These are phyloP conservation scores for Paxillus rubicundulus DNA, from an alignment of 768 basidiomycete species.

Conservation along the genomic window DNA sequence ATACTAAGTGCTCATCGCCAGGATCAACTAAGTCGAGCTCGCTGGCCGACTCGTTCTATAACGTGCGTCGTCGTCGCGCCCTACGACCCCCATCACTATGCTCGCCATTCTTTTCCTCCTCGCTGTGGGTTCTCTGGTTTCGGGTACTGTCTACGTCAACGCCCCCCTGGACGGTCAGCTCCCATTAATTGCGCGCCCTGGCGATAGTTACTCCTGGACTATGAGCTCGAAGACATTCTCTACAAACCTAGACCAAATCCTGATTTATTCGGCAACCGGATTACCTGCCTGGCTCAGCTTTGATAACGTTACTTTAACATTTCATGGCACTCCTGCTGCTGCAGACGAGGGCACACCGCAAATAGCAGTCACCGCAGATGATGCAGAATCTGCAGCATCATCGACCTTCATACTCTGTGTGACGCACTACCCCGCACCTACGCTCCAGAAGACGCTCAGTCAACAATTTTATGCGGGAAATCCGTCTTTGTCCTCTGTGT, in stretches of 20 bases:
- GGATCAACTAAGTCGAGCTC: conserved; percentile 41
- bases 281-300: conserved; percentile 81
- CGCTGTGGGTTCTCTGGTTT: conserved; percentile 36
- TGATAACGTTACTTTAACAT: conserved; percentile 53
- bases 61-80: conserved; percentile 37
- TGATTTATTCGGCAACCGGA: conserved; percentile 50
- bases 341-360: conserved; percentile 60
- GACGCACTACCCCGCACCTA: conserved; percentile 51
- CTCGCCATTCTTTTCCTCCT: conserved; percentile 57
- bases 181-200: conserved; percentile 72
- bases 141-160: conserved; percentile 49
- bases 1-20: conserved; percentile 5
- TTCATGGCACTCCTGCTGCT: conserved; percentile 65
- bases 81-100: conserved; percentile 62
- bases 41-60: conserved; percentile 54
- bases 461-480: conserved; percentile 62
- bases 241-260: conserved; percentile 40
- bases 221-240: conserved; percentile 66
- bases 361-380: conserved; percentile 64
- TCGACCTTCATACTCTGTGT: conserved; percentile 58
- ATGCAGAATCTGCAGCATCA: conserved; percentile 48
- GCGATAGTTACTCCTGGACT: conserved; percentile 65
- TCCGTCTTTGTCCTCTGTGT: conserved; percentile 74
- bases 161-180: conserved; percentile 70
- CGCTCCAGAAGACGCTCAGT: conserved; percentile 48